phyloP scores from a whole-genome alignment of 257 asterid species.

The Nicotiana undulata region DNA sequence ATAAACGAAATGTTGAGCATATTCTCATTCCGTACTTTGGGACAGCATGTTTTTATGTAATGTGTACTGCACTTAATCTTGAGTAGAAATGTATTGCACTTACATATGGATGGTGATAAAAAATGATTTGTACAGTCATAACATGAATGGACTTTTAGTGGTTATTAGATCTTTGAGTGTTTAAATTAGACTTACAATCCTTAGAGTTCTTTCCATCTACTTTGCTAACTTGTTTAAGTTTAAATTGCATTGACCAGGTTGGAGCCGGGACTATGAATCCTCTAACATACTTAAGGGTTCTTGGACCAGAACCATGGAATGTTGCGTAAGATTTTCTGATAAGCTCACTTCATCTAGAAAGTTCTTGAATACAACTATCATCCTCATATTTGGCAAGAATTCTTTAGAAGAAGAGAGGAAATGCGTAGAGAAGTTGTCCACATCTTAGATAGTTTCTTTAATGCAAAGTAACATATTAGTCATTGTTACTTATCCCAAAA shows the following conservation, averaged over 20 bases:
- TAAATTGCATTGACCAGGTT: conserved; percentile 54
- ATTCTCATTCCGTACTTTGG: neutral
- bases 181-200: neutral
- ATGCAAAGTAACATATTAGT: neutral
- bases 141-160: neutral
- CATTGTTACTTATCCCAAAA: neutral
- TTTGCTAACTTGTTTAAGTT: conserved; percentile 17
- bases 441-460: neutral
- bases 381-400: neutral
- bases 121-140: neutral
- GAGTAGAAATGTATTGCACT: neutral
- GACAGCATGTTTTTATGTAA: neutral
- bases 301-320: conserved; percentile 99
- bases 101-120: neutral
- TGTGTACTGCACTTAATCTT: neutral
- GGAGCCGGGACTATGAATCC: conserved; percentile 99
- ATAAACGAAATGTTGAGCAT: neutral
- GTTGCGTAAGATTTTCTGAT: conserved; percentile 68
- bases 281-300: conserved; percentile 83
- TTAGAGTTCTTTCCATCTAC: neutral
- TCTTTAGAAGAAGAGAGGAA: neutral
- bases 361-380: neutral
- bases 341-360: neutral
- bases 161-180: neutral
- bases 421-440: neutral